These are phyloP conservation scores for Pleurotus tuber-regium DNA, from an alignment of 768 basidiomycete genomes.

Conservation along the genomic window DNA sequence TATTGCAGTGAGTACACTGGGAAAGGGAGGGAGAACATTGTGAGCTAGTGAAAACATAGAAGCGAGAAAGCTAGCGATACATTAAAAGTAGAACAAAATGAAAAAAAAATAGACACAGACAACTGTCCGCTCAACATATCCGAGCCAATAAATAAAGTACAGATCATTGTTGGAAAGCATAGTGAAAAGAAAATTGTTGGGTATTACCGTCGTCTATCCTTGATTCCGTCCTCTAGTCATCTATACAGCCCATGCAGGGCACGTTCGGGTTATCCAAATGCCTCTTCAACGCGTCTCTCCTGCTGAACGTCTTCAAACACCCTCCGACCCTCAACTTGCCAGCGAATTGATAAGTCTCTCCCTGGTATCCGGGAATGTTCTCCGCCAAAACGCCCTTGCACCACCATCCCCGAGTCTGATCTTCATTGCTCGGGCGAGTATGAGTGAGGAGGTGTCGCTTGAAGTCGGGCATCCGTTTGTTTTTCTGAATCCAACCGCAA, in stretches of 20 bases:
- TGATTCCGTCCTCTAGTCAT: too few species aligned
- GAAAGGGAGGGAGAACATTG: too few species aligned
- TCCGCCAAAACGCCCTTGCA: constrained; percentile 36
- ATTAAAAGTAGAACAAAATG: background rate
- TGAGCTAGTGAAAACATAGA: background rate
- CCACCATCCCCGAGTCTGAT: constrained; percentile 29
- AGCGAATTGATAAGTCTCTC: constrained; percentile 24
- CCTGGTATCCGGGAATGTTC: constrained; percentile 16
- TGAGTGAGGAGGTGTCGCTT: constrained; percentile 59
- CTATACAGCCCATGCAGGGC: constrained; percentile 22
- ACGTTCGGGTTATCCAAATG: constrained; percentile 37
- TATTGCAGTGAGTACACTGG: too few species aligned
- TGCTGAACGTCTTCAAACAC: constrained; percentile 39
- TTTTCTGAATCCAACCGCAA: constrained; percentile 46
- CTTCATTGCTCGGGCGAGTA: constrained; percentile 41
- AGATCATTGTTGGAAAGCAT: background rate
- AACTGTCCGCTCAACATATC: too few species aligned
- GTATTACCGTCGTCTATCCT: too few species aligned
- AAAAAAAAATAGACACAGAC: background rate
- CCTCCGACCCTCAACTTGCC: constrained; percentile 36
- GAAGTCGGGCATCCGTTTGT: constrained; percentile 55
- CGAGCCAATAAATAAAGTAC: background rate
- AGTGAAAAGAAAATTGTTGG: too few species aligned
- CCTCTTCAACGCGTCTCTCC: constrained; percentile 43
- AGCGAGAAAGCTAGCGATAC: background rate